Conservation (phyloP, 257 asterid species). For the Nicotiana paniculata region DNA sequence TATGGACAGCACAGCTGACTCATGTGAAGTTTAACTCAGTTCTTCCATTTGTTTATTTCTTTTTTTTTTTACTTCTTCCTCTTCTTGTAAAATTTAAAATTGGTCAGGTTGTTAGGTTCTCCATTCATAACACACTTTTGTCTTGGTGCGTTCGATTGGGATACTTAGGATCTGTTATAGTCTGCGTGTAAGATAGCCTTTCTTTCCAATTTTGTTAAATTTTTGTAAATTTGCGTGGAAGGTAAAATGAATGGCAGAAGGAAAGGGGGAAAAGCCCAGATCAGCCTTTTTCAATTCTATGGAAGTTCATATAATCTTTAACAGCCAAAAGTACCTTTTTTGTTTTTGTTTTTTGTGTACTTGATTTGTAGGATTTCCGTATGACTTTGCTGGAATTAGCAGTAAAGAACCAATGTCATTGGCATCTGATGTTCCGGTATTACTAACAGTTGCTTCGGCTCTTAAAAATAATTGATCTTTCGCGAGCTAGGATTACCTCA, state of each 20-base stretch:
- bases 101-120: constrained; percentile 8
- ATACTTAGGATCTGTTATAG: constrained; percentile 8
- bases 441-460: background rate
- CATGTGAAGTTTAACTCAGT: constrained; percentile 41
- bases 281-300: background rate
- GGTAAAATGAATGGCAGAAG: constrained; percentile 14
- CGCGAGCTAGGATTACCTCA: background rate
- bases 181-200: constrained; percentile 19
- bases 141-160: constrained; percentile 17
- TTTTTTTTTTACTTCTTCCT: background rate
- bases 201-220: background rate
- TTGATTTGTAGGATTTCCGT: background rate
- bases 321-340: background rate
- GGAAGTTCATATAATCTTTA: background rate
- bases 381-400: background rate
- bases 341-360: too few relatives aligned
- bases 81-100: constrained; percentile 28
- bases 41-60: constrained; percentile 7
- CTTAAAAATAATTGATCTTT: background rate
- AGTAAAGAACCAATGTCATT: background rate
- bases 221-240: constrained; percentile 15
- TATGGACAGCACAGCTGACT: constrained; percentile 57
- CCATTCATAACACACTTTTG: background rate
- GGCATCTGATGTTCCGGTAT: background rate
- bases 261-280: background rate